Base-by-base conservation (phyloP, 1,284 basidiomycete species). In the Trichosporon sp. region DNA sequence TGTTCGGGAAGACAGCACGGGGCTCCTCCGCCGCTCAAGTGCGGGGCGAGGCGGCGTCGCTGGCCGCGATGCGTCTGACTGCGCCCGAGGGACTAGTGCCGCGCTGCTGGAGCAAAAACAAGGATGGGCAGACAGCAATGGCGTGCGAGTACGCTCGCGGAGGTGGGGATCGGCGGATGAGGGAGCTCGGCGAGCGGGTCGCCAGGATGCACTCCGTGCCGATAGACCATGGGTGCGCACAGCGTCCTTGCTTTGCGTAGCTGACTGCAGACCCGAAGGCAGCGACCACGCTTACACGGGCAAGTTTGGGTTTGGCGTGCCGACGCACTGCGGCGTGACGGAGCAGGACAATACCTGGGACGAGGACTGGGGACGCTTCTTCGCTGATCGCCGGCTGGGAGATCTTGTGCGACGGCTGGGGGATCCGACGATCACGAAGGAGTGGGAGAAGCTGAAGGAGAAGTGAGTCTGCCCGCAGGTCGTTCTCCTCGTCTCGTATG, bases 251-350 rank as follows among this genome's bases (percentile, higher is more conserved):
- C 35, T 37, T 26, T 19, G 54, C 54, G 19, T 19, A 63, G 31
- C 56, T 61, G n/a, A 66, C 65, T 1, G 21, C 65, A 54, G 59
- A 43, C 35, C 32, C 10, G 4, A 38, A 21, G 32, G 59, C 54
- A 51, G 37, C 19, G 48, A 56, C 51, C 21, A 26, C 66, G 40
- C 38, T 2, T 75, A 73, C 79, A 85, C 46, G 2, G 70, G 72
- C 48, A 86, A 88, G 2, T 94, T 89, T 81, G 93, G 93, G 1
- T 94, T 94, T 77, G 81, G 84, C 1, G 87, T 92, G 6, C 90
- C 91, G 0, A 94, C 93, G 7, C 92, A 90, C 81, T 95, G 93
- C 76, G 93, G 93, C 1, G 87, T 86, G 6, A 94, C 92, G 4
- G 87, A 89, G 71, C 87, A 92, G 77, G 87, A 89, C 70, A 94